A percentile compares a stretch with the other conserved stretches of the same genome.
These are phyloP conservation scores for Ballota nigra DNA, from an alignment of 257 asterid species.

Conservation along the genomic window DNA sequence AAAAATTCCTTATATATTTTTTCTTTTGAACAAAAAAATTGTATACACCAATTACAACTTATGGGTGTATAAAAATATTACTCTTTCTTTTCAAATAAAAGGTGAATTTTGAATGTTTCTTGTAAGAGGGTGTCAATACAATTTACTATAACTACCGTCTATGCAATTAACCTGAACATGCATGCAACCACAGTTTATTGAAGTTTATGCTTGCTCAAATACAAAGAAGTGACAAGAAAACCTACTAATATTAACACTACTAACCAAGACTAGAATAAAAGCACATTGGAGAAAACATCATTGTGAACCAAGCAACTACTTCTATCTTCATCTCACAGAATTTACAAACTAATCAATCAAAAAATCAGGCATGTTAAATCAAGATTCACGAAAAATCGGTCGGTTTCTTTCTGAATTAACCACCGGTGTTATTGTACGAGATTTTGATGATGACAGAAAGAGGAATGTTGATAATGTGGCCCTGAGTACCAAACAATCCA, in stretches of 20 bases:
- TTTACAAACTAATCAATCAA: conserved; percentile 63
- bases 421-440: conserved; percentile 47
- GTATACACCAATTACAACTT: no score
- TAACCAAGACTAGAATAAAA: background rate
- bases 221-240: background rate
- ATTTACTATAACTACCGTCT: no score
- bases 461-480: conserved; percentile 76
- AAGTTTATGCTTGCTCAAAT: background rate
- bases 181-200: background rate
- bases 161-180: background rate
- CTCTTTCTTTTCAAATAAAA: no score
- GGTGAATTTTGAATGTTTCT: no score
- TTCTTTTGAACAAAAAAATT: no score
- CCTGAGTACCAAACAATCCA: conserved; percentile 71
- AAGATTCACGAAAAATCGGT: conserved; percentile 15
- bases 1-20: no score
- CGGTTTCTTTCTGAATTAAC: conserved; percentile 27
- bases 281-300: background rate
- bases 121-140: no score
- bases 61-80: no score
- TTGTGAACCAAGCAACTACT: conserved; percentile 26
- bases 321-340: conserved; percentile 51
- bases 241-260: background rate
- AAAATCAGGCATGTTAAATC: conserved; percentile 34
- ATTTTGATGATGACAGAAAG: conserved; percentile 66